Conservation (phyloP, 805 yeast species). For the Wickerhamiella cacticola region DNA sequence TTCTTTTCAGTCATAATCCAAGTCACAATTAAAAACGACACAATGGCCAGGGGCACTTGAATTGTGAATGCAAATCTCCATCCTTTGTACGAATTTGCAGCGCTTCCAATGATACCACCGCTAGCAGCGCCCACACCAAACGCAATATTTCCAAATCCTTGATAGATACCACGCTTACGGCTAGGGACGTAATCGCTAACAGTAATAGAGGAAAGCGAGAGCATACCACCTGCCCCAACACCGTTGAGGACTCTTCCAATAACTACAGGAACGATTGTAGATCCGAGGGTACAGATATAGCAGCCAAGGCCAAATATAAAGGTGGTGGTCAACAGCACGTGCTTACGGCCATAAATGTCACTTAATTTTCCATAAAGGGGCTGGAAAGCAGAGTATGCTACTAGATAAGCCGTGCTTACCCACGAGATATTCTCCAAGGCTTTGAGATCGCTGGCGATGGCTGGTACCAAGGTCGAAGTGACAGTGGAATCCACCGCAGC, state of each 20-base stretch:
- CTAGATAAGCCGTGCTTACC: conserved; percentile 61
- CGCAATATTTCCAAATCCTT: conserved; percentile 67
- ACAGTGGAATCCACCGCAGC: conserved; percentile 49
- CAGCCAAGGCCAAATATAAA: conserved; percentile 38
- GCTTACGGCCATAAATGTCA: conserved; percentile 40
- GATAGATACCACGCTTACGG: conserved; percentile 67
- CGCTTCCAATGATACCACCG: conserved; percentile 54
- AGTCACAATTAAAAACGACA: conserved; percentile 30
- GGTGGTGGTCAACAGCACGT: conserved; percentile 34
- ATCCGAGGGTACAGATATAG: conserved; percentile 42
- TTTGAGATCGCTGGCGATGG: conserved; percentile 48
- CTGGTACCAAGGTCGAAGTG: conserved; percentile 45
- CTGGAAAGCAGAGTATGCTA: conserved; percentile 62
- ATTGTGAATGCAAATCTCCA: conserved; percentile 46
- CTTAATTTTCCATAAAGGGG: conserved; percentile 61
- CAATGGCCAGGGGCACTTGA: conserved; percentile 33
- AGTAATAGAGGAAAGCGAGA: conserved; percentile 61
- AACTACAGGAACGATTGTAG: conserved; percentile 44
- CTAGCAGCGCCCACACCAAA: conserved; percentile 66
- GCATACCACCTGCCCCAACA: conserved; percentile 84
- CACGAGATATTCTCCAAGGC: conserved; percentile 44
- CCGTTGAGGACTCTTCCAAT: conserved; percentile 74
- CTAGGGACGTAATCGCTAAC: conserved; percentile 67
- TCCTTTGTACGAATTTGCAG: conserved; percentile 40
- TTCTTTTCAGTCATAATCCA: conserved; percentile 17